Base-by-base conservation (phyloP, 257 asterid genomes). In the Jaltomata sinuosa region DNA sequence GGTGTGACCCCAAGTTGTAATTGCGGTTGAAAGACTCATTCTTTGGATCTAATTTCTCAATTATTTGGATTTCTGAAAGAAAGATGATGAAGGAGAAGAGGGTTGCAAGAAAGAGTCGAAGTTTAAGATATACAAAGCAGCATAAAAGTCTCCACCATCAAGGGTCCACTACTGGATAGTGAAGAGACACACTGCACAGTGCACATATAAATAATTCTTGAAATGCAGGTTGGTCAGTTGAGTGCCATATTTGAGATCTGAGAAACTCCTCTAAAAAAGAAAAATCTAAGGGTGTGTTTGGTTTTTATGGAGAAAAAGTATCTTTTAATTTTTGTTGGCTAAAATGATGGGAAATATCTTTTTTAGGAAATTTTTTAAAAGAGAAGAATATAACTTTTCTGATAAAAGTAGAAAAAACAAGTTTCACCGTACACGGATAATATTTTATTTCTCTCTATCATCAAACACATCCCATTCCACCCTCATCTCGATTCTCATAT, bases 21-120 rank as follows among this genome's bases (percentile, higher is more conserved):
- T 84, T 62, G 87, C 80, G 77, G 85, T 88, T 54, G 89, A 34
- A 64, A 87, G 61, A 84, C 89, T 89, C 88, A 83, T 83, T 84
- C 68, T 85, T 80, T 59, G 22, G 69, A 45, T 29, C 64, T 67
- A 10, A 47, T 11, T 22, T 55, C 52, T 52, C 50, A 36, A 36
- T 61, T 25, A 21, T 40, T 81, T 61, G 55, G 38, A 57, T 42
- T 81, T 59, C 25, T 8, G 25, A 74, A 45, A 42, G 31, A 68
- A 19, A 9, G 49, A 45, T 3, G 57, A 14, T 2, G 57, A 25
- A 3, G 57, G 3, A 67, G 47, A 3, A 65, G 47, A 0, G 3
- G 76, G 11, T 18, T 67, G 45, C 47, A 47, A 12, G 2, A 27
- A 15, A 4, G 32, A 12, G 21, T n/a, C 6, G 3, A 74, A 22